Base-by-base conservation (phyloP, 257 asterid species). In the Fraxinus anomala region DNA sequence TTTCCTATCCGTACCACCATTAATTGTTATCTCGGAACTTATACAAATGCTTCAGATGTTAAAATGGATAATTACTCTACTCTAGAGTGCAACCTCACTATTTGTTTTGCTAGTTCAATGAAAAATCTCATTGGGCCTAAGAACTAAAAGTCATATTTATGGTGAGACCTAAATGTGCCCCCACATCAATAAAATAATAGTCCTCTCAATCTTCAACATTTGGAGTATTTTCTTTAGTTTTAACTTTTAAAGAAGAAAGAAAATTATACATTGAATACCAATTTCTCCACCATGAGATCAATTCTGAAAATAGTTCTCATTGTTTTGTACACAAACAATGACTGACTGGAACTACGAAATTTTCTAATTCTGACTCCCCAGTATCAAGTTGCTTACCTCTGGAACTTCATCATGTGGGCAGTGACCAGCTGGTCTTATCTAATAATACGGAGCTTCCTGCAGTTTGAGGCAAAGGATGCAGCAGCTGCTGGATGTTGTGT, bases 391-490 rank as follows among this genome's bases (percentile, higher is more conserved):
- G 68, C 47, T 1, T 88, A 94, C 99, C 99, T 95, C 99, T 24
- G 98, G 96, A 79, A 95, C 97, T 85, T 95, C 99, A 72, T 95
- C 98, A 76, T 93, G 99, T 67, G 99, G 99, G 89, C 99, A 95
- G 84, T 95, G 99, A 76, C 98, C 99, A 44, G 98, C 97, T 0
- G 98, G 99, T 76, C 94, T 95, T 9, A 95, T 93, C 86, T 90
- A 96, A 61, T 95, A 95, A 76, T 89, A 95, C 36, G 98, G 97
- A 80, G 92, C 96, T 73, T 90, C 87, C 0, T 96, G 97, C 49
- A 95, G 79, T 76, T 85, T 0, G 97, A 93, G 63, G 97, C 97
- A 24, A 95, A 86, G 34, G 98, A 87, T 71, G 99, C 98, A 61
- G 99, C 97, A 23, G 98, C 97, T 1, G 97, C 98, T 61, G 98